Evolutionary conservation across 2,329 filamentous ascomycete genomes (phyloP), one percentile per base, ranked within the genome.

Genomic region (Diaporthe citrichinensis): DNA sequence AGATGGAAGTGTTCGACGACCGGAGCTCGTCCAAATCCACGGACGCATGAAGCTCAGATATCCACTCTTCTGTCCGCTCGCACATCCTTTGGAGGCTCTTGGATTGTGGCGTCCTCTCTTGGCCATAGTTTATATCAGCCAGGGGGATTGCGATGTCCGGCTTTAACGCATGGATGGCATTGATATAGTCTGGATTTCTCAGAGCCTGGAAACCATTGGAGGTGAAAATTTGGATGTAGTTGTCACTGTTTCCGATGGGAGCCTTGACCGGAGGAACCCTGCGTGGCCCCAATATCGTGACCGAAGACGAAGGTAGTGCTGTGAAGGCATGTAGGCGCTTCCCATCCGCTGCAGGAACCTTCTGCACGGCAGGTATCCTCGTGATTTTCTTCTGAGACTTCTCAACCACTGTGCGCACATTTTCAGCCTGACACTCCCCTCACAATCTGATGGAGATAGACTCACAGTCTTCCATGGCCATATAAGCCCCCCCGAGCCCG

Each of bases 391-490:
- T 85, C 67, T 81, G 81, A 12, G 84, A 84, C 72, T 81, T 84
- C 80, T 92, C 90, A 77, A 92, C 85, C 81, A 92, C 90, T 92
- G 69, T 44, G 8, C 12, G 57, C 78, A n/a, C 7, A 10, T 14
- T n/a, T 6, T 51, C 10, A 69, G n/a, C 28, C n/a, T 8, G 36
- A 57, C 36, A 49, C 10, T 20, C 0, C n/a, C 8, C 1, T 44
- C 28, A 62, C 14, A 25, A 2, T 36, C 3, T 15, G 15, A 51
- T 39, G 84, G 6, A 36, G 20, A 14, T 69, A 8, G 4, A 84
- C 94, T 84, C 88, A 98, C 97, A 98, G 84, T 99, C 97, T 87
- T 99, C 97, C 39, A 98, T 86, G 0, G 94, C 94, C 80, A 97
- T 87, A 82, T 98, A 98, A 4, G 94, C 88, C 36, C 94, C 94